Base-by-base conservation (phyloP, 2,329 filamentous ascomycete genomes). In the Trichoderma simmonsii region DNA sequence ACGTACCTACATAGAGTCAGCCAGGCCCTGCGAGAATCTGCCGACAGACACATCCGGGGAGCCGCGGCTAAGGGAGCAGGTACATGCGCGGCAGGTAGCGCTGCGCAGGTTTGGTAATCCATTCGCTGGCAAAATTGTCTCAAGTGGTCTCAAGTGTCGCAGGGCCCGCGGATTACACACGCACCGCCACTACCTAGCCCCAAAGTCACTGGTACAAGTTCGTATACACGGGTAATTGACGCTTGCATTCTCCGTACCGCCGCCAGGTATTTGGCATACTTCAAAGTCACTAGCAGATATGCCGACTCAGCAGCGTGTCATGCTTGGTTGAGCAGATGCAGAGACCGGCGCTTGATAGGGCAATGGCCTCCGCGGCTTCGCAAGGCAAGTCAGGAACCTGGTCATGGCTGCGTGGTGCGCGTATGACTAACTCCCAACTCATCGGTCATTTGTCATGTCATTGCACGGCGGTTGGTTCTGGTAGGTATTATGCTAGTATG, bases 21-120 rank as follows among this genome's bases (percentile, higher is more conserved):
- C 62, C 39, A 34, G 62, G 26, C 62, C 62, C 62, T 65, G 39
- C 43, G 26, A 67, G 48, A 67, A 63, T 30, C 48, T 67, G 48
- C 64, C 64, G 64, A 67, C 32, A 65, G 48, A 32, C 43, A 28
- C 48, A 67, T 57, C 64, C 64, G 64, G 64, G 64, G 64, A 67
- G 64, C 64, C 64, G 64, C 64, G 64, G 64, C 51, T 57, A n/a
- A 21, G 28, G 62, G 62, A 54, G 21, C 62, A 24, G 62, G 28
- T 54, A 54, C 39, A 54, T 43, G 36, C 36, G 36, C 61, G 21
- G 39, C n/a, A 24, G 18, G 61, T 63, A 63, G 15, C 34, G 24
- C 34, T 30, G 34, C 21, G 61, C 36, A 21, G 24, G 26, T 67
- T 67, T 39, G 51, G 28, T 67, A 67, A 66, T 66, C 64, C 64